Conservation (phyloP, 331 rosid genomes). For the Malus hybrid region DNA sequence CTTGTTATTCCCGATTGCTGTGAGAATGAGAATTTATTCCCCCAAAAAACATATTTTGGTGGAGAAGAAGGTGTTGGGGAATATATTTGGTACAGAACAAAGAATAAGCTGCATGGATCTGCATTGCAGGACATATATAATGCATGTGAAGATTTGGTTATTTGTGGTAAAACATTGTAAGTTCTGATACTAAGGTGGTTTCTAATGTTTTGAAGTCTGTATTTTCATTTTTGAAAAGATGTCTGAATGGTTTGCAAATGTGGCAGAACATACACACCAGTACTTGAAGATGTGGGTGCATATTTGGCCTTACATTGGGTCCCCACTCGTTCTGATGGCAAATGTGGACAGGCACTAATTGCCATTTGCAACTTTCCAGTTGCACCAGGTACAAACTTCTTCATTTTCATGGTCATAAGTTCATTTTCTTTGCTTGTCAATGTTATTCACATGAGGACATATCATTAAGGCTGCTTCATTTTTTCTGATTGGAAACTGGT, state of each 20-base stretch:
- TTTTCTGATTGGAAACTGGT: slow-evolving; percentile 3
- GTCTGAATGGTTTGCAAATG: slow-evolving; percentile 13
- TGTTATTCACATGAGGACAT: background rate
- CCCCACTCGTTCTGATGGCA: slow-evolving; percentile 72
- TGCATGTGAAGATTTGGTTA: slow-evolving; percentile 42
- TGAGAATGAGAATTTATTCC: slow-evolving; percentile 49
- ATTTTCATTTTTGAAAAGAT: slow-evolving; percentile 8
- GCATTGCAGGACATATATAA: slow-evolving; percentile 45
- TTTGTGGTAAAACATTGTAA: slow-evolving; percentile 63
- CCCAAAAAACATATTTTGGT: slow-evolving; percentile 63
- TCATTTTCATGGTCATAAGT: background rate
- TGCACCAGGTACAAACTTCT: slow-evolving; percentile 53
- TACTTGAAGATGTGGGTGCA: slow-evolving; percentile 70
- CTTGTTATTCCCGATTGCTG: slow-evolving; percentile 69
- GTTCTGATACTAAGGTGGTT: slow-evolving; percentile 21
- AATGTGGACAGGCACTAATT: slow-evolving; percentile 66
- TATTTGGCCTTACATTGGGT: slow-evolving; percentile 83
- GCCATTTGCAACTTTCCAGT: slow-evolving; percentile 57
- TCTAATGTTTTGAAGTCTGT: slow-evolving; percentile 15
- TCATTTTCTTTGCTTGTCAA: background rate
- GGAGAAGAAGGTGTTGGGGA: slow-evolving; percentile 89
- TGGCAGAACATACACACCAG: slow-evolving; percentile 67
- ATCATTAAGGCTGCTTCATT: background rate
- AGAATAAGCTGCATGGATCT: slow-evolving; percentile 57
- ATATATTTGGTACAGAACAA: slow-evolving; percentile 65